These are phyloP conservation scores for Linum usitatissimum DNA, from an alignment of 345 rosid species.

Conservation along the genomic window DNA sequence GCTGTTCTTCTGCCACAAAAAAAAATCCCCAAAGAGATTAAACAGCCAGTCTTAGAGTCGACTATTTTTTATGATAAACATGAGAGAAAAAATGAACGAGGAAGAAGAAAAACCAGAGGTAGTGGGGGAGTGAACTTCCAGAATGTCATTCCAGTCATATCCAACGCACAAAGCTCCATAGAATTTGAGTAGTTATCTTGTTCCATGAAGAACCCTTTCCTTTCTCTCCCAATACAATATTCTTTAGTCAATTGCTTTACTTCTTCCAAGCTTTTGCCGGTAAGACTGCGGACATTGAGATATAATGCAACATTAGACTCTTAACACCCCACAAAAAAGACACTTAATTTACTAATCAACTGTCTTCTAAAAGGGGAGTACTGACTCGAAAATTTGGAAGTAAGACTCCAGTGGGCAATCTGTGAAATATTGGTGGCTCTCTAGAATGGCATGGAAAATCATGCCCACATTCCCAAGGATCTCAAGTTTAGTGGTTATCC, in stretches of 20 bases:
- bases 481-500: slow-evolving; percentile 33
- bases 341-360: too few relatives aligned
- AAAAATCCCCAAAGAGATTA: neutral
- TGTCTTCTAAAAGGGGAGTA: neutral
- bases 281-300: slow-evolving; percentile 24
- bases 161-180: slow-evolving; percentile 36
- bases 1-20: slow-evolving; percentile 12
- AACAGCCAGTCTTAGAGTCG: too few relatives aligned
- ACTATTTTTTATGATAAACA: neutral
- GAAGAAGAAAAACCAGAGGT: slow-evolving; percentile 19
- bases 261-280: slow-evolving; percentile 21
- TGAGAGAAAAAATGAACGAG: too few relatives aligned
- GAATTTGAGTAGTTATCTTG: slow-evolving; percentile 43
- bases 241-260: slow-evolving; percentile 36
- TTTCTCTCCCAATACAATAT: slow-evolving; percentile 27
- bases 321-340: too few relatives aligned
- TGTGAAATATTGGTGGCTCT: slow-evolving; percentile 4
- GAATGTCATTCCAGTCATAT: slow-evolving; percentile 13
- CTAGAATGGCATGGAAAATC: slow-evolving; percentile 42
- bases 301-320: too few relatives aligned
- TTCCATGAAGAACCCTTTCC: slow-evolving; percentile 29
- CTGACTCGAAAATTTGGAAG: slow-evolving; percentile 43
- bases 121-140: slow-evolving; percentile 5
- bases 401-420: neutral
- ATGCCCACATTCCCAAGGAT: slow-evolving; percentile 49